Percentiles rank a stretch among this genome's conserved stretches.
phyloP scores from a whole-genome alignment of 2,329 filamentous ascomycete genomes.

The Colletotrichum sp. region DNA sequence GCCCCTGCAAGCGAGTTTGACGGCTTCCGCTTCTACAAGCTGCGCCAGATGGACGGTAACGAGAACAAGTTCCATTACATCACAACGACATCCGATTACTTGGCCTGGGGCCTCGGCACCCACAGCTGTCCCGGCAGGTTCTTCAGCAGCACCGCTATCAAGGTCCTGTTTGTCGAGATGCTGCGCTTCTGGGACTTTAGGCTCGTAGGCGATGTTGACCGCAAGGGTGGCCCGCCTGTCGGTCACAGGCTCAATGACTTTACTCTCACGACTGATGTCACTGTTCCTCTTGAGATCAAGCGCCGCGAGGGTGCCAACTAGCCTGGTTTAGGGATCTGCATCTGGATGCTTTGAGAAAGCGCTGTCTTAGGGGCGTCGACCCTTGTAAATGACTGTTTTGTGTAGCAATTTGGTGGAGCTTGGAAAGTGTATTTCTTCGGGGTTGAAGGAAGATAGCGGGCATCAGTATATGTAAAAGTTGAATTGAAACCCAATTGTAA shows the following conservation, averaged over 20 bases:
- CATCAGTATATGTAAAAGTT: neutral
- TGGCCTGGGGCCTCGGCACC: constrained; percentile 41
- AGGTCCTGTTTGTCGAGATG: constrained; percentile 31
- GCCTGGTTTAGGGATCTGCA: neutral
- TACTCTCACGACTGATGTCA: neutral
- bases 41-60: constrained; percentile 19
- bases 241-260: neutral
- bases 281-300: constrained; percentile 4
- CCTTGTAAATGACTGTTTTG: neutral
- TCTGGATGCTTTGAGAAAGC: neutral
- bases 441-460: neutral
- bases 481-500: neutral
- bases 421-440: neutral
- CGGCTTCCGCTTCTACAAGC: constrained; percentile 26
- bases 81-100: constrained; percentile 29
- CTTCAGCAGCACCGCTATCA: constrained; percentile 41
- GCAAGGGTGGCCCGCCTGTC: constrained; percentile 7
- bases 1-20: constrained; percentile 26
- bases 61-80: constrained; percentile 32
- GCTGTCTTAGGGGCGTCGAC: neutral
- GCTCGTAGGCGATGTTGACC: constrained; percentile 18
- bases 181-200: constrained; percentile 28
- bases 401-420: neutral
- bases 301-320: neutral
- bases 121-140: constrained; percentile 28